phyloP scores from a whole-genome alignment of 257 asterid genomes.

The Lycium ferocissimum region DNA sequence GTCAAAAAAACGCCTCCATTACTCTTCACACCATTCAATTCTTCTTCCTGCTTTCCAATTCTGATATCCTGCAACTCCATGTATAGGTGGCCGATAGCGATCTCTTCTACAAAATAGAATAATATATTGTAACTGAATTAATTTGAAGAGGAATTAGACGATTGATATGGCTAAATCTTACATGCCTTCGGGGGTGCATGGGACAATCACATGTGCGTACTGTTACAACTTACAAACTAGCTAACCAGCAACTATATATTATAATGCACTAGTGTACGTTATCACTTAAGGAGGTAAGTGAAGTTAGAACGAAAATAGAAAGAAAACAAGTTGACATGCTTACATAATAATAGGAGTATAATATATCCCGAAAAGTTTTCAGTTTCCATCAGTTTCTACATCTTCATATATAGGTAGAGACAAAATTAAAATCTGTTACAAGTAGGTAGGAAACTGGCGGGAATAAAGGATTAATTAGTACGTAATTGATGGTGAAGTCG shows the following conservation, averaged over 20 bases:
- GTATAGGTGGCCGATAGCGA: neutral
- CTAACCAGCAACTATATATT: neutral
- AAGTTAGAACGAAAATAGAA: neutral
- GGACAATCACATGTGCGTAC: neutral
- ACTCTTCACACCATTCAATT: neutral
- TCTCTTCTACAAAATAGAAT: neutral
- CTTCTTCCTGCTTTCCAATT: neutral
- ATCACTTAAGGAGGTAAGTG: neutral
- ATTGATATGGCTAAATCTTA: neutral
- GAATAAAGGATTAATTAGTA: neutral
- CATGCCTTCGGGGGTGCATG: too few relatives aligned
- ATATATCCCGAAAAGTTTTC: too few relatives aligned
- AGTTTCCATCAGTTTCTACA: too few relatives aligned
- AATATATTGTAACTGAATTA: neutral
- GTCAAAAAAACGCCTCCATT: conserved; percentile 34
- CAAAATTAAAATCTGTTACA: too few relatives aligned
- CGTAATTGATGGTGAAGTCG: neutral
- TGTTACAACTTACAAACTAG: neutral
- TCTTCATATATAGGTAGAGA: too few relatives aligned
- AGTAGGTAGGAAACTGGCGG: neutral
- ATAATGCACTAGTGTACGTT: neutral
- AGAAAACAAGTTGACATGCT: neutral
- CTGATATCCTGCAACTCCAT: neutral
- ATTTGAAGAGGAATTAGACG: neutral
- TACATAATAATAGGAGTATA: neutral